Evolutionary conservation across 2,329 filamentous ascomycete species (phyloP), one percentile per base, ranked within the genome.

Genomic region (Hypoxylon sp.): DNA sequence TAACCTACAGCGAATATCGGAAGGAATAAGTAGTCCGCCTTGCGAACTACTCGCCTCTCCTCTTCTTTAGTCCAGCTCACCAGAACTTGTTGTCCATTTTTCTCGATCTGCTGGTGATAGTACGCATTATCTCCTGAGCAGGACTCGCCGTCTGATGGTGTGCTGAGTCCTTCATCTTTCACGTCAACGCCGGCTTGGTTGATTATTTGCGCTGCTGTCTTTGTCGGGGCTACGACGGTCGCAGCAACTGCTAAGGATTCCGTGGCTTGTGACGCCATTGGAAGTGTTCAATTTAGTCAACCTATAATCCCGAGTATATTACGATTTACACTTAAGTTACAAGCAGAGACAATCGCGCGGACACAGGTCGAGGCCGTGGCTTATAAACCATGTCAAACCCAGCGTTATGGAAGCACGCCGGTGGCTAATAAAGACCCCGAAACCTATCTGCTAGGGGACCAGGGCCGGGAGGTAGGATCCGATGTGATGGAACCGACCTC

Each of bases 1-100:
- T n/a, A 13, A 55, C 63, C 38, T 71, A 71, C 70, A 9, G 70
- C 63, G 23, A 72, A 72, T 36, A 72, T 59, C 17, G 70, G 70
- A 30, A 72, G 66, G 25, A 72, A 71, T 21, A 72, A n/a, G 36
- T 50, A 71, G 50, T 72, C 70, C 21, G 70, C 70, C 56, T 72
- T 72, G 13, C 68, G 65, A 5, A 72, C 70, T 7, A 69, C 63
- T 2, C 66, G 63, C 38, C 21, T 65, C 50, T 72, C 68, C 55
- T 72, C 70, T 30, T 69, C 64, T 21, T 68, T 71, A 10, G 68
- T 71, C 70, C 68, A 72, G 59, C 56, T 72, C 13, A 72, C 60
- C 2, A 72, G 49, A 28, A 72, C 50, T 36, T 52, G 63, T 49
- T 65, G 41, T 17, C 66, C 66, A 32, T 71, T 62, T 32, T 56